Conservation (phyloP, 805 yeast species). For the Metschnikowia dekortorum region DNA sequence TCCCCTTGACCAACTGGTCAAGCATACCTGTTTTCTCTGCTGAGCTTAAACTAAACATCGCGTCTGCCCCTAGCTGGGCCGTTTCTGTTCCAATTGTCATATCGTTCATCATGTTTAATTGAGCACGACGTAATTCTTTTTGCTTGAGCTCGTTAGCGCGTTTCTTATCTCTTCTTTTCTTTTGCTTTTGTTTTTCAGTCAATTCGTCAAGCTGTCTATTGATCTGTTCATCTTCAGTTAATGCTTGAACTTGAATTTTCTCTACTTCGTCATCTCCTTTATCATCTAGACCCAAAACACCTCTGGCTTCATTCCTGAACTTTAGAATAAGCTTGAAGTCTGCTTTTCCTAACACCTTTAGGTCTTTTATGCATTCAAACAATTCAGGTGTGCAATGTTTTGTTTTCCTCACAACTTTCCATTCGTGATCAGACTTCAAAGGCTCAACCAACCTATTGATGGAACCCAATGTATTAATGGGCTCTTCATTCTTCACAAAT, state of each 20-base stretch:
- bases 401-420: conserved; percentile 67
- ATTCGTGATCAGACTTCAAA: conserved; percentile 54
- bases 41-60: conserved; percentile 74
- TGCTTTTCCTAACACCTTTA: conserved; percentile 89
- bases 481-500: conserved; percentile 76
- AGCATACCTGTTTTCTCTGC: conserved; percentile 87
- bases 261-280: conserved; percentile 45
- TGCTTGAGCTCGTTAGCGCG: conserved; percentile 77
- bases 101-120: conserved; percentile 93
- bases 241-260: conserved; percentile 59
- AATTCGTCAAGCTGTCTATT: conserved; percentile 78
- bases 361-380: conserved; percentile 79
- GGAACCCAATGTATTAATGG: conserved; percentile 76
- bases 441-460: conserved; percentile 63
- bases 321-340: conserved; percentile 81
- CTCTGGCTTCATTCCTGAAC: conserved; percentile 88
- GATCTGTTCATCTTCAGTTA: conserved; percentile 85
- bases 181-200: conserved; percentile 64
- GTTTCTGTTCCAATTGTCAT: conserved; percentile 93
- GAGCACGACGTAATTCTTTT: conserved; percentile 85
- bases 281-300: conserved; percentile 62
- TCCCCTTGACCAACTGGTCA: conserved; percentile 71
- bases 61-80: conserved; percentile 69
- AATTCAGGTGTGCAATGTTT: conserved; percentile 77
- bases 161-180: conserved; percentile 76